Conservation (phyloP, 2,329 filamentous ascomycete genomes). For the Thermochaetoides dissita region DNA sequence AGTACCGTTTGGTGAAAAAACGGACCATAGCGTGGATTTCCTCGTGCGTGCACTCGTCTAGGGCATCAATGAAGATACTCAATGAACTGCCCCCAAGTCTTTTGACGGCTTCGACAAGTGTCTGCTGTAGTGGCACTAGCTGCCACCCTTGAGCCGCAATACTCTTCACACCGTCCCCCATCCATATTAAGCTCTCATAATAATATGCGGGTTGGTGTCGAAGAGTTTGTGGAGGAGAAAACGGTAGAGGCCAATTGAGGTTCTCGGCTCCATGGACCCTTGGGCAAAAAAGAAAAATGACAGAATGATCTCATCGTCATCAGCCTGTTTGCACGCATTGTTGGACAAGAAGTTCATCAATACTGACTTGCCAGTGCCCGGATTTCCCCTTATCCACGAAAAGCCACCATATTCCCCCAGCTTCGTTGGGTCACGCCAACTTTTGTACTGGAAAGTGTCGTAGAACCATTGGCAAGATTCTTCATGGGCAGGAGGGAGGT, state of each 20-base stretch:
- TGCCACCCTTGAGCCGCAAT: no score
- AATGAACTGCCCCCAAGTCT: not conserved
- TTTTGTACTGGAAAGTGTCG: constrained; percentile 19
- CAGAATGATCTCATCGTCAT: not conserved
- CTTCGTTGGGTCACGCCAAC: constrained; percentile 22
- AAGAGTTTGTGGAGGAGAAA: constrained; percentile 6
- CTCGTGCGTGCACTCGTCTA: constrained; percentile 12
- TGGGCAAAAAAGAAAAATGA: constrained; percentile 12
- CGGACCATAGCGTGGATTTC: constrained; percentile 7
- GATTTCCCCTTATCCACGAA: constrained; percentile 12
- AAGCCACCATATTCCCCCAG: constrained; percentile 5
- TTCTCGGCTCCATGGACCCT: constrained; percentile 4
- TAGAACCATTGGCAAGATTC: constrained; percentile 31
- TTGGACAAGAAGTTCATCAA: constrained; percentile 11
- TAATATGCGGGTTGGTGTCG: no score
- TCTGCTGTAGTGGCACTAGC: no score
- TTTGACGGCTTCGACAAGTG: not conserved
- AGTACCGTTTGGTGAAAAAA: constrained; percentile 4
- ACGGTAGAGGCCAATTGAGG: constrained; percentile 10
- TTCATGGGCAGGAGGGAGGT: constrained; percentile 10
- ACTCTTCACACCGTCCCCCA: no score
- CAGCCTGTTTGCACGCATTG: not conserved
- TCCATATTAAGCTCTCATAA: no score
- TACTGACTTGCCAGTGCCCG: constrained; percentile 11
- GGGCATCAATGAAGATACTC: constrained; percentile 10